Base-by-base conservation (phyloP, 2,329 filamentous ascomycete species). In the Colletotrichum tamarilloi region DNA sequence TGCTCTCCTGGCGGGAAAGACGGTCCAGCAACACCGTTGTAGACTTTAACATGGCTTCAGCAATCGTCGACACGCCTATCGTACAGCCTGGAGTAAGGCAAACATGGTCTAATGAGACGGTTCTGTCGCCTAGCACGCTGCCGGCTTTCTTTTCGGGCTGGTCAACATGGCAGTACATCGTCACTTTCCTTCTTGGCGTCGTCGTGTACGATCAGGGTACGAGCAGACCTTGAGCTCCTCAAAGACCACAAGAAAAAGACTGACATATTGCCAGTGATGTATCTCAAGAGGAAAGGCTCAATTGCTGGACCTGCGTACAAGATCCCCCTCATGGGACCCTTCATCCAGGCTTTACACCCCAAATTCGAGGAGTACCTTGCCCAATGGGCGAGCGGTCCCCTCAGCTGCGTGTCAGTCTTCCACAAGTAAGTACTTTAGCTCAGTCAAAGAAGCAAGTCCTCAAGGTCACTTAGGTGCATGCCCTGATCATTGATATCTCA, bases 381-480 rank as follows among this genome's bases (percentile, higher is more conserved):
- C 14, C 94, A 96, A 85, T 95, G 93, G 93, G 87, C 90, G 16
- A 94, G 92, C 72, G 94, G 92, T n/a, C 89, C 92, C 24, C 85
- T 95, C 71, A 95, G 93, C 81, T 96, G 94, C 78, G 93, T 96
- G 22, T 95, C 93, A 1, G 91, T 96, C 75, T 95, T 96, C 81
- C 94, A 96, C 87, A 95, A 95, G 92, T 94, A 87, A 49, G 76
- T 67, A 1, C 32, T 35, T 11, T 12, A 19, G 14, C 62, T 5
- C 5, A 4, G 14, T 42, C 22, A 49, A 42, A 19, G 5, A 46
- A 32, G 38, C 16, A 5, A 22, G 30, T 30, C 6, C 26, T 46
- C n/a, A 11, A 9, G 5, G 5, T 19, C 3, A 55, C 0, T 2
- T 5, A 24, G 12, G 1, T 14, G 1, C 3, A 6, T 24, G 5